phyloP scores from a whole-genome alignment of 2,329 filamentous ascomycete species.

The Plenodomus biglobosus region DNA sequence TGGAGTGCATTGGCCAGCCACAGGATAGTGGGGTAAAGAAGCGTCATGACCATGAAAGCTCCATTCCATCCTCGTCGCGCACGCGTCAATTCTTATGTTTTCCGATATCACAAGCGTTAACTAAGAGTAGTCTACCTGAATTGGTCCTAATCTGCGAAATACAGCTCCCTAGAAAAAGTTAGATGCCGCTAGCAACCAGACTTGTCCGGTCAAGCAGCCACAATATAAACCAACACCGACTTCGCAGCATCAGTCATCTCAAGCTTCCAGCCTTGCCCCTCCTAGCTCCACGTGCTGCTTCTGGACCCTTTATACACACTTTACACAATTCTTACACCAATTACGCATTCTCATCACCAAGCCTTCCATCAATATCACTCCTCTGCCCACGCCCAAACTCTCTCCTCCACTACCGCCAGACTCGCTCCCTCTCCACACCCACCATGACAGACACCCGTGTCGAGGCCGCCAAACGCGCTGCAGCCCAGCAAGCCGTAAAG shows the following conservation, averaged over 20 bases:
- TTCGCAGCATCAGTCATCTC: slow-evolving; percentile 34
- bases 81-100: neutral
- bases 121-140: too few species aligned
- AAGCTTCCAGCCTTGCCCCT: slow-evolving; percentile 20
- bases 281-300: slow-evolving; percentile 17
- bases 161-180: slow-evolving; percentile 2
- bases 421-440: slow-evolving; percentile 9
- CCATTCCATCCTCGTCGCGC: neutral
- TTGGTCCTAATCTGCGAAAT: neutral
- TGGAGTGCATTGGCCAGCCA: neutral
- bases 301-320: slow-evolving; percentile 4
- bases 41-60: neutral
- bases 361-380: slow-evolving; percentile 1
- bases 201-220: neutral
- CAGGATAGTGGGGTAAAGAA: neutral
- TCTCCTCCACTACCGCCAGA: neutral
- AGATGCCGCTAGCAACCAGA: slow-evolving; percentile 21
- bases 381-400: neutral
- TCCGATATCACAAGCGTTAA: too few species aligned
- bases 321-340: slow-evolving; percentile 5
- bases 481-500: slow-evolving; percentile 70
- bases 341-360: neutral
- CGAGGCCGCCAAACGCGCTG: slow-evolving; percentile 73
- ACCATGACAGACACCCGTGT: slow-evolving; percentile 47
- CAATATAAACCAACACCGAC: slow-evolving; percentile 19